Conservation (phyloP, 805 yeast species). For the Spathaspora hagerdaliae region DNA sequence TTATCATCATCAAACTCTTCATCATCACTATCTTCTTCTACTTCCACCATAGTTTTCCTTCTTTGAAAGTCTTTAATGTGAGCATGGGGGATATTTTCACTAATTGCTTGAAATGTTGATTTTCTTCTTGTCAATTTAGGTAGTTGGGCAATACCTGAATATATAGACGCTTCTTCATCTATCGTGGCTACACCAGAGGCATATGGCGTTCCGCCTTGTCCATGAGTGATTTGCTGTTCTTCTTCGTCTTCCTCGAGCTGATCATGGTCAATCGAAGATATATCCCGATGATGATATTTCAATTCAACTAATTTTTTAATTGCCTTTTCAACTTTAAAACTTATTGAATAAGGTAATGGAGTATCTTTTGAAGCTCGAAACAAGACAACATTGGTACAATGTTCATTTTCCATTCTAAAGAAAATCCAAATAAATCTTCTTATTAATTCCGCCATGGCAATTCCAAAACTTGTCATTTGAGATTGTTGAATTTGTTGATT, state of each 20-base stretch:
- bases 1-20: slow-evolving; percentile 22
- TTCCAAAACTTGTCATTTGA: slow-evolving; percentile 77
- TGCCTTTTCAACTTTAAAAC: slow-evolving; percentile 30
- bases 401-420: slow-evolving; percentile 95
- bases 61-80: slow-evolving; percentile 86
- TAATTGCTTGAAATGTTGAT: slow-evolving; percentile 41
- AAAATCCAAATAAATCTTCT: slow-evolving; percentile 88
- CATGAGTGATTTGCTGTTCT: background rate
- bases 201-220: background rate
- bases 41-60: slow-evolving; percentile 36
- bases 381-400: slow-evolving; percentile 80
- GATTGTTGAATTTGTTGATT: slow-evolving; percentile 78
- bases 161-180: background rate
- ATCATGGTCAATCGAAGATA: background rate
- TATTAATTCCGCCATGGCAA: slow-evolving; percentile 77
- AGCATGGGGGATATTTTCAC: slow-evolving; percentile 63
- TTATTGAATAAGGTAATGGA: slow-evolving; percentile 70
- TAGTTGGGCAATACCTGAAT: slow-evolving; percentile 2
- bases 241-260: background rate
- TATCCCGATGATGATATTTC: slow-evolving; percentile 15
- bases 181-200: background rate
- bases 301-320: slow-evolving; percentile 33
- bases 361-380: slow-evolving; percentile 86
- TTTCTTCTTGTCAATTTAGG: slow-evolving; percentile 12
- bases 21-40: slow-evolving; percentile 33